These are phyloP conservation scores for Periglandula ipomoeae DNA, from an alignment of 2,329 filamentous ascomycete species.

Conservation along the genomic window DNA sequence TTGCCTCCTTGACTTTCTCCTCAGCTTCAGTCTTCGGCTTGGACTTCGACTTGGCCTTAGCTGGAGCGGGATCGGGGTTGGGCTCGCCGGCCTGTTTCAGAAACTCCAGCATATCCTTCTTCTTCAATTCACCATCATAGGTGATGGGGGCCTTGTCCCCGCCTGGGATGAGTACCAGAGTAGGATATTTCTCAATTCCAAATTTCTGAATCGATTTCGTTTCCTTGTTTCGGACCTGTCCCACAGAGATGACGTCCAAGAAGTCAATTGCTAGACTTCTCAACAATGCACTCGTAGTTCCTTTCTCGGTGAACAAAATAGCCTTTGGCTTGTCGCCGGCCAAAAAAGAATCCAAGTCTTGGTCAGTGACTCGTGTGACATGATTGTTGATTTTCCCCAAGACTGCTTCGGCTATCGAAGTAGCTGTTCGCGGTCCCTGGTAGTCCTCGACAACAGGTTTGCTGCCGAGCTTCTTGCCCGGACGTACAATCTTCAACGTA, in stretches of 20 bases:
- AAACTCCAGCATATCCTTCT: constrained; percentile 72
- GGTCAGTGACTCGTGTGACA: constrained; percentile 72
- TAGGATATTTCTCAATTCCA: constrained; percentile 68
- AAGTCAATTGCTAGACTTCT: constrained; percentile 88
- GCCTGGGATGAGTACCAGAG: constrained; percentile 69
- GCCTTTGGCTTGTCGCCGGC: constrained; percentile 68
- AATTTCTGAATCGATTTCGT: constrained; percentile 62
- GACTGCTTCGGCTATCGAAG: constrained; percentile 78
- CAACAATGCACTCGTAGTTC: constrained; percentile 72
- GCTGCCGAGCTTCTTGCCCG: constrained; percentile 65
- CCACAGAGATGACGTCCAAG: constrained; percentile 67
- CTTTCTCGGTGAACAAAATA: constrained; percentile 89
- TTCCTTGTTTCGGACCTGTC: constrained; percentile 78
- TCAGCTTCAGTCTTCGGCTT: constrained; percentile 22
- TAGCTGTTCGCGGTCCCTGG: constrained; percentile 72
- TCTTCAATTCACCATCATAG: constrained; percentile 80
- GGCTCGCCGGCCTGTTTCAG: constrained; percentile 69
- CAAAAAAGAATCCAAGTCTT: constrained; percentile 69
- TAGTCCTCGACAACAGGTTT: constrained; percentile 86
- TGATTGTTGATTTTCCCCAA: constrained; percentile 85
- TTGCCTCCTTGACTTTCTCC: constrained; percentile 26
- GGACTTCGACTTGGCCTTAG: constrained; percentile 26
- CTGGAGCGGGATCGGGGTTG: constrained; percentile 60
- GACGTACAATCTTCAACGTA: constrained; percentile 86
- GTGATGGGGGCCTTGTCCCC: constrained; percentile 57